Evolutionary conservation across 108 stramenopile genomes (phyloP).

Genomic region (Fragilaria crotonensis): DNA sequence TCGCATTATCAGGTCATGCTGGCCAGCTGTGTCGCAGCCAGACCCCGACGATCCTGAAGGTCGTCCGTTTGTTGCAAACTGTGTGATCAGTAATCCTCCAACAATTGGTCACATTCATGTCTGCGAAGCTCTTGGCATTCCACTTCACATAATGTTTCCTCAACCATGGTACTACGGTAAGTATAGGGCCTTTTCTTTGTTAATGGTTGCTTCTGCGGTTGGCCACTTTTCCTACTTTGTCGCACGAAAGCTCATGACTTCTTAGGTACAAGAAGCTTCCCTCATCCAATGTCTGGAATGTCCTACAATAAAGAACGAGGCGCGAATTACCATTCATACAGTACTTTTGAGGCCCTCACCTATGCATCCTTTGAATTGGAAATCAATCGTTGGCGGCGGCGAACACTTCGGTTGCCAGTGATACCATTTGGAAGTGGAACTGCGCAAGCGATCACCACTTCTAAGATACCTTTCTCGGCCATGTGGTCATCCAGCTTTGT

Average conservation of each 20-base stretch:
- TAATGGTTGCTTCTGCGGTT: background rate
- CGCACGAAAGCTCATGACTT: conserved; percentile 5
- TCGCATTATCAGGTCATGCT: conserved; percentile 45
- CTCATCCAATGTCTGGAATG: conserved; percentile 69
- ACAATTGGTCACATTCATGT: conserved; percentile 75
- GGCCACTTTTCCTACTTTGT: background rate
- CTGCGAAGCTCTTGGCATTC: conserved; percentile 73
- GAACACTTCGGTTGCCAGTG: conserved; percentile 25
- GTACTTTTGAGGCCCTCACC: conserved; percentile 35
- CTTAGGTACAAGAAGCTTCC: conserved; percentile 55
- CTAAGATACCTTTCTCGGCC: conserved; percentile 59
- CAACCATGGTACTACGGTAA: conserved; percentile 71
- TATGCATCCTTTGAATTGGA: conserved; percentile 13
- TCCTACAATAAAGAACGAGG: conserved; percentile 17
- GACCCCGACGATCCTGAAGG: conserved; percentile 44
- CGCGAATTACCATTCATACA: conserved; percentile 28
- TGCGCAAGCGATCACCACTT: conserved; percentile 20
- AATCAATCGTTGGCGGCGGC: conserved; percentile 41
- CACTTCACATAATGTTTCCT: conserved; percentile 82
- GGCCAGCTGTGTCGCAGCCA: conserved; percentile 57
- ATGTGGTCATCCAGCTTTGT: conserved; percentile 81
- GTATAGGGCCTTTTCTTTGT: background rate
- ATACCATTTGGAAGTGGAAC: conserved; percentile 20
- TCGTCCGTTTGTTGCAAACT: conserved; percentile 60
- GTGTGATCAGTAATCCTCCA: conserved; percentile 79